Percentiles rank a stretch among this genome's conserved stretches.
phyloP scores from a whole-genome alignment of 2,329 filamentous ascomycete species.

The Fusarium nurragi region DNA sequence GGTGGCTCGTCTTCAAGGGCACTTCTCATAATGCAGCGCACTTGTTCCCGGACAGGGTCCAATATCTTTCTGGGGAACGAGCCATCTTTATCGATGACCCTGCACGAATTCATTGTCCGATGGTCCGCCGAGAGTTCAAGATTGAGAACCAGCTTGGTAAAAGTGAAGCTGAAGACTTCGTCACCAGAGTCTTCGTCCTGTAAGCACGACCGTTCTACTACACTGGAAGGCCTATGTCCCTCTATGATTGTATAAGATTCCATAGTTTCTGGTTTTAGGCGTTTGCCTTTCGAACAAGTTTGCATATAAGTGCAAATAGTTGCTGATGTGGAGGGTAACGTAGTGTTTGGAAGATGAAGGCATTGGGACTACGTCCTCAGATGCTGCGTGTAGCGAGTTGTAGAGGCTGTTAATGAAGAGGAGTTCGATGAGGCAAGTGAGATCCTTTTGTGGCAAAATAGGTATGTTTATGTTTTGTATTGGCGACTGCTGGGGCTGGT shows the following conservation, averaged over 20 bases:
- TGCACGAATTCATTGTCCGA: neutral
- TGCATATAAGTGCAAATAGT: neutral
- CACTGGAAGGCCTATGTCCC: constrained; percentile 2
- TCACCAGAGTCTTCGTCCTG: neutral
- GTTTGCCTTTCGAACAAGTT: neutral
- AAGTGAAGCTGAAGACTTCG: constrained; percentile 5
- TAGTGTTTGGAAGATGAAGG: neutral
- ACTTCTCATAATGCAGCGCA: constrained; percentile 18
- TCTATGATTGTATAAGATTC: neutral
- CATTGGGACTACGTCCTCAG: neutral
- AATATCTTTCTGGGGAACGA: constrained; percentile 4
- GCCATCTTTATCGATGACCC: constrained; percentile 6
- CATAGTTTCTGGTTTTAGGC: neutral
- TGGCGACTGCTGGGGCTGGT: neutral
- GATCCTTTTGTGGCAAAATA: neutral
- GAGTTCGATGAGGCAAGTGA: neutral
- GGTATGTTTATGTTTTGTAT: neutral
- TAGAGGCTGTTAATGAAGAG: neutral
- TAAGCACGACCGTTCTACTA: constrained; percentile 1
- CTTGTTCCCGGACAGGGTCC: constrained; percentile 27
- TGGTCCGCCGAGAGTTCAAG: constrained; percentile 11
- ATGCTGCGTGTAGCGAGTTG: neutral
- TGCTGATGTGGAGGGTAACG: neutral
- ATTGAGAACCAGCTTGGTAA: constrained; percentile 7
- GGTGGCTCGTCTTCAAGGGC: neutral